Percentiles rank a stretch among this genome's conserved stretches.
phyloP scores from a whole-genome alignment of 1,284 basidiomycete genomes.

The Exsudoporus floridanus region DNA sequence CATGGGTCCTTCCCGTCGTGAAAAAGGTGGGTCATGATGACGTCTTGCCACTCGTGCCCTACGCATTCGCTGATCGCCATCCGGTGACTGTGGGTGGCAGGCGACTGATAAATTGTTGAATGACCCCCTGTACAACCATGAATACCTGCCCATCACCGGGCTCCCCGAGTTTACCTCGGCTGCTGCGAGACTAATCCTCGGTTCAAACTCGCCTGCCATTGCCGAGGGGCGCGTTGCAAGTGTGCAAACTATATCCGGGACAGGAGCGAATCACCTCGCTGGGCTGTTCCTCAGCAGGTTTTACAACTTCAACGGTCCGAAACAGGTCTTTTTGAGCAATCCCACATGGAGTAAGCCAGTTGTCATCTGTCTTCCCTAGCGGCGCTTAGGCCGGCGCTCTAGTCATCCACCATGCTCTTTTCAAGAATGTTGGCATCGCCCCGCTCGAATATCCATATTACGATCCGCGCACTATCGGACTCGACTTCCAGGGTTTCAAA shows the following conservation, averaged over 20 bases:
- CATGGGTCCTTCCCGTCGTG: conserved; percentile 92
- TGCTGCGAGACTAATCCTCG: conserved; percentile 83
- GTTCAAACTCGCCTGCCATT: conserved; percentile 70
- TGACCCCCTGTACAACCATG: conserved; percentile 81
- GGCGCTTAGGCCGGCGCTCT: conserved; percentile 7
- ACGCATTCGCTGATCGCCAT: background rate
- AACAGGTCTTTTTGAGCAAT: conserved; percentile 69
- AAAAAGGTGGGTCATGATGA: conserved; percentile 58
- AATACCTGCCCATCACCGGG: conserved; percentile 92
- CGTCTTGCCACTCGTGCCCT: background rate
- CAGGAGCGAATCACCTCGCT: conserved; percentile 93
- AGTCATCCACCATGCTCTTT: conserved; percentile 92
- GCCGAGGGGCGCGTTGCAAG: conserved; percentile 69
- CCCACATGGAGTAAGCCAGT: conserved; percentile 82
- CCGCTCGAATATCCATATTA: conserved; percentile 88
- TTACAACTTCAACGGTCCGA: conserved; percentile 71
- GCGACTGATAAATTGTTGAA: conserved; percentile 72
- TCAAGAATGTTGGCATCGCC: conserved; percentile 80
- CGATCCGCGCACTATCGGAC: conserved; percentile 84
- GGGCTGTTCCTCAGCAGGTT: conserved; percentile 86
- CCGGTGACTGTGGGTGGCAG: conserved; percentile 40
- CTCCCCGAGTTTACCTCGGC: conserved; percentile 78
- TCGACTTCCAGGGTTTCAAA: conserved; percentile 81
- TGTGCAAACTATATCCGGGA: conserved; percentile 93
- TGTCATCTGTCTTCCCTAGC: background rate